Base-by-base conservation (phyloP, 1,284 basidiomycete species). In the Cryptococcus wingfieldii region DNA sequence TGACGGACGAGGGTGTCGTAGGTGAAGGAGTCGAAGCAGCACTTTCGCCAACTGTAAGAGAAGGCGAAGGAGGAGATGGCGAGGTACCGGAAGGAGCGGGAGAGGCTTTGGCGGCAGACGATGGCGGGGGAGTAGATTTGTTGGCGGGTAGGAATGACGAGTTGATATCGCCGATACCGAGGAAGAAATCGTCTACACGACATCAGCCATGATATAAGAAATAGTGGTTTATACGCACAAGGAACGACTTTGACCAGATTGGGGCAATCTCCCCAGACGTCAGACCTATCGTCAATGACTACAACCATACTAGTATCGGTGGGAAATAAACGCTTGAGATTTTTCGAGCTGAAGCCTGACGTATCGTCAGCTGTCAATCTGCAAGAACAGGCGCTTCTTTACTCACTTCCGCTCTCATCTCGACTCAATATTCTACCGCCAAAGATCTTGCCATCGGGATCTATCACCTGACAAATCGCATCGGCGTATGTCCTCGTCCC, bases 91-190 rank as follows among this genome's bases (percentile, higher is more conserved):
- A 6, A 7, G 42, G 31, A 23, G 50, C 1, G 28, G 54, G 28
- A 13, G 46, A 51, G 3, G 48, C 45, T 1, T 55, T 38, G 14
- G 41, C 41, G 5, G 54, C 38, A n/a, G 58, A 39, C 7, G 58
- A 55, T 5, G 58, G 51, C 9, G 50, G 47, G 14, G 55, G 54
- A 43, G 52, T 47, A 0, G 57, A 52, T 49, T 67, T 55, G 27
- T 59, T 64, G 12, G 61, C 65, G 0, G 71, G 71, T 6, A 98
- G 80, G 74, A 96, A 95, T 0, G 89, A 83, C 4, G 90, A 90
- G 74, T 98, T 98, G 75, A 98, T 98, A 76, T 98, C 95, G 49
- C 95, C 95, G 63, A 96, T 97, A n/a, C 95, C 94, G 56, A 97
- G 83, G 70, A 97, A 98, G 77, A 98, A 98, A 69, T 98, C 93